A percentile compares a stretch with the other conserved stretches of the same genome.
Evolutionary conservation across 768 basidiomycete species (phyloP).

Genomic region (Lactifluus subvellereus): DNA sequence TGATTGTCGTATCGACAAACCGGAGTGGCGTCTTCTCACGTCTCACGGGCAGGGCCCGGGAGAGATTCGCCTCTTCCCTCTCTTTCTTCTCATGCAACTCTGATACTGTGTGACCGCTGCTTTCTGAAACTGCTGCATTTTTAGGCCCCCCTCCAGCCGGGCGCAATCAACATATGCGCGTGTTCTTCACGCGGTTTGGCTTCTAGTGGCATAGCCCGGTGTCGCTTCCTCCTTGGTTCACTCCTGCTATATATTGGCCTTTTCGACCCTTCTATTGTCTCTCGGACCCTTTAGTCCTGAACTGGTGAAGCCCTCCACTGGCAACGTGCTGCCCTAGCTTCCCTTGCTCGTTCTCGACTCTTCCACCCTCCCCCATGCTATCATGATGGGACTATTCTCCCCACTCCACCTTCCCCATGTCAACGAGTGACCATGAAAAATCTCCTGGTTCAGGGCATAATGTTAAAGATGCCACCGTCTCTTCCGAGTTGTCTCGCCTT

Average conservation of each 20-base stretch:
- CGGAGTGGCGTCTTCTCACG: no score
- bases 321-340: not conserved
- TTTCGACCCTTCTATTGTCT: not conserved
- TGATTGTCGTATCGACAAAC: no score
- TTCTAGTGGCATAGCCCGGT: not conserved
- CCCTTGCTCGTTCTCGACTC: not conserved
- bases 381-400: not conserved
- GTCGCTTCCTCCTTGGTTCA: not conserved
- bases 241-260: not conserved
- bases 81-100: not conserved
- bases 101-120: not conserved
- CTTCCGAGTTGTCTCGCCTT: not conserved
- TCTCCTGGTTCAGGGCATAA: not conserved
- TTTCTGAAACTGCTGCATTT: not conserved
- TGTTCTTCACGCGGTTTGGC: not conserved
- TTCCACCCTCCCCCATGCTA: not conserved
- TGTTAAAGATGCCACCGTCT: not conserved
- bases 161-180: not conserved
- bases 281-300: slow-evolving; percentile 2
- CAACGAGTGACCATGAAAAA: not conserved
- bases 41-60: not conserved
- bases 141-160: not conserved
- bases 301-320: not conserved
- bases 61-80: not conserved
- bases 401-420: not conserved